Evolutionary conservation across 768 basidiomycete genomes (phyloP).

Genomic region (Mycena metata): DNA sequence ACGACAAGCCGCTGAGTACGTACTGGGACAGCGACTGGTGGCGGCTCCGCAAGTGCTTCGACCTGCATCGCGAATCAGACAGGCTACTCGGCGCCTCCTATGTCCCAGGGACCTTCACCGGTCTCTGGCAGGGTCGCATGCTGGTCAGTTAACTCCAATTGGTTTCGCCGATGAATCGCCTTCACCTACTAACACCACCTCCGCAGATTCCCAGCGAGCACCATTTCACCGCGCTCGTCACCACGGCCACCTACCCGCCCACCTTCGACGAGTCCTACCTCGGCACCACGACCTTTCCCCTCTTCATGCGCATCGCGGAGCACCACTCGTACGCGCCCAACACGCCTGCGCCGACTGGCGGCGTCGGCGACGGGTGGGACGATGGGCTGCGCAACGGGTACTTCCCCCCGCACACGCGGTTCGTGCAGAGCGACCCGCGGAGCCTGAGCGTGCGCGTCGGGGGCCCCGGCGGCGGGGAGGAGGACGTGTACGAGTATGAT

Average conservation of each 20-base stretch:
- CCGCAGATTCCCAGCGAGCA: conserved; percentile 50
- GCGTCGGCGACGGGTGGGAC: conserved; percentile 40
- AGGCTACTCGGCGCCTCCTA: conserved; percentile 47
- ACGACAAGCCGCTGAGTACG: conserved; percentile 45
- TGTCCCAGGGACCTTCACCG: conserved; percentile 61
- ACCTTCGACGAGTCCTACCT: conserved; percentile 46
- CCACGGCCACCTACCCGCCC: conserved; percentile 40
- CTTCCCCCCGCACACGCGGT: conserved; percentile 49
- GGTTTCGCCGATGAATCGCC: too few relatives aligned
- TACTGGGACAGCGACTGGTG: conserved; percentile 69
- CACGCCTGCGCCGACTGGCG: not conserved
- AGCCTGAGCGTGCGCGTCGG: conserved; percentile 27
- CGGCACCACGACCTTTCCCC: conserved; percentile 55
- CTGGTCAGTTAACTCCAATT: conserved; percentile 63
- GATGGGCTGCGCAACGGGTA: conserved; percentile 57
- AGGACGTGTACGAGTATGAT: conserved; percentile 50
- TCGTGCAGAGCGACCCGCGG: conserved; percentile 26
- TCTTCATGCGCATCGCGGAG: conserved; percentile 73
- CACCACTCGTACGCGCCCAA: conserved; percentile 54
- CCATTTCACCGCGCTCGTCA: conserved; percentile 47
- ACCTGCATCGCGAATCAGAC: conserved; percentile 35
- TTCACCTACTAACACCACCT: not conserved
- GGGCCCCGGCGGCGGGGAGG: conserved; percentile 34
- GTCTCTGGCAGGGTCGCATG: conserved; percentile 74
- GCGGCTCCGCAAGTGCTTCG: conserved; percentile 58